Evolutionary conservation across 805 yeast genomes (phyloP).

Genomic region (Zygoascus bituminiphila): DNA sequence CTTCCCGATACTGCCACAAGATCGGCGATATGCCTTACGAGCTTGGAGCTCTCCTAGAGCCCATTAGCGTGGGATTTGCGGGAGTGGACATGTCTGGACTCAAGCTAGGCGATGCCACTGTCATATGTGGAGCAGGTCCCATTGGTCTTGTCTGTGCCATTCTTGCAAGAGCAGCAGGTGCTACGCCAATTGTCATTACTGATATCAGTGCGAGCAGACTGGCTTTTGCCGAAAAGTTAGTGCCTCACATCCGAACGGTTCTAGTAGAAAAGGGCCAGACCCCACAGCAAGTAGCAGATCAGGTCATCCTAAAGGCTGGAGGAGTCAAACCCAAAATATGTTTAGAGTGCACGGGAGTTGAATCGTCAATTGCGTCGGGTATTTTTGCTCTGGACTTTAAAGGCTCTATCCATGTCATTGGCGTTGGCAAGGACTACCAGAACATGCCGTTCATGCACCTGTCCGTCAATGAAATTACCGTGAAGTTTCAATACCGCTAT

Average conservation of each 20-base stretch:
- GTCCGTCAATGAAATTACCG: slow-evolving; percentile 44
- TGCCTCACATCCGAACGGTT: slow-evolving; percentile 41
- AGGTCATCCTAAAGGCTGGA: slow-evolving; percentile 30
- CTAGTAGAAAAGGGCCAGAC: slow-evolving; percentile 35
- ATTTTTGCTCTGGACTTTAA: slow-evolving; percentile 41
- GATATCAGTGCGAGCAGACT: slow-evolving; percentile 40
- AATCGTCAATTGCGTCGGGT: slow-evolving; percentile 39
- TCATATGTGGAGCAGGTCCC: slow-evolving; percentile 53
- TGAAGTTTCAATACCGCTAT: slow-evolving; percentile 46
- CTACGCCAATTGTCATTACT: slow-evolving; percentile 43
- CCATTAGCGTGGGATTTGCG: slow-evolving; percentile 45
- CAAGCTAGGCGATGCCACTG: slow-evolving; percentile 40
- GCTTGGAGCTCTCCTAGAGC: slow-evolving; percentile 51
- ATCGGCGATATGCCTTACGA: slow-evolving; percentile 37
- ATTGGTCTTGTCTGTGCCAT: slow-evolving; percentile 44
- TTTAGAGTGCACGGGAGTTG: slow-evolving; percentile 50
- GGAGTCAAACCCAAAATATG: slow-evolving; percentile 38
- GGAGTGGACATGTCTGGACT: slow-evolving; percentile 43
- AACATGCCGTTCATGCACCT: slow-evolving; percentile 48
- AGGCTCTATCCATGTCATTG: slow-evolving; percentile 41
- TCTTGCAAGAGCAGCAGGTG: slow-evolving; percentile 46
- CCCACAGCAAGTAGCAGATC: slow-evolving; percentile 25
- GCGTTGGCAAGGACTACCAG: slow-evolving; percentile 43
- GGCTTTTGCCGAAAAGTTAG: slow-evolving; percentile 37
- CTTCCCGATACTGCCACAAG: slow-evolving; percentile 32